A percentile compares a stretch with the other conserved stretches of the same genome.
Conservation (phyloP, 1,284 basidiomycete species). For the Fomitopsis palustris region DNA sequence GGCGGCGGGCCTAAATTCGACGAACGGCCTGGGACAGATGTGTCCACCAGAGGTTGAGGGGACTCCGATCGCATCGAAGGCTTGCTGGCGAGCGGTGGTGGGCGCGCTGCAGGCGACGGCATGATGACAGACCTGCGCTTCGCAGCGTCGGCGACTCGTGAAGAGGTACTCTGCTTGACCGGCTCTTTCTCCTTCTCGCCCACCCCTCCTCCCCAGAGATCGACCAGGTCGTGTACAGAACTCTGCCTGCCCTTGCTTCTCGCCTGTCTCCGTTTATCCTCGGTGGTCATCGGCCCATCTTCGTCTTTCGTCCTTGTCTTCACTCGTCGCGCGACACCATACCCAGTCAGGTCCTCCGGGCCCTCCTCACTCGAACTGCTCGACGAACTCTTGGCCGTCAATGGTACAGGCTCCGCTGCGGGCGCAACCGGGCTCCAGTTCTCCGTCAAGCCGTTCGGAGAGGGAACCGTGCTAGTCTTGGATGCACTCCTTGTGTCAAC, state of each 20-base stretch:
- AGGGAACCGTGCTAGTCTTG: constrained; percentile 13
- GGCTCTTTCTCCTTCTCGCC: constrained; percentile 20
- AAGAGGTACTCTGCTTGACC: constrained; percentile 12
- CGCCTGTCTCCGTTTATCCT: constrained; percentile 17
- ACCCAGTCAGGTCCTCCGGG: constrained; percentile 33
- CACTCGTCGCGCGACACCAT: constrained; percentile 6
- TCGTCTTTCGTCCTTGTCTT: constrained; percentile 7
- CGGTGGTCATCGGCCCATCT: constrained; percentile 9
- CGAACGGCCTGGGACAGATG: constrained; percentile 12
- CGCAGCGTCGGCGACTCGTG: constrained; percentile 9
- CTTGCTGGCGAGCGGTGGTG: constrained; percentile 14
- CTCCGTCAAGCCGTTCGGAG: constrained; percentile 28
- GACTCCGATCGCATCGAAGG: constrained; percentile 22
- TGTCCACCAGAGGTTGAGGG: constrained; percentile 25
- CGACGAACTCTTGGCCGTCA: constrained; percentile 13
- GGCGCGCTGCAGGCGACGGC: constrained; percentile 21
- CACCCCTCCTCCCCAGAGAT: constrained; percentile 63
- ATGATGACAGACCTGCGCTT: constrained; percentile 27
- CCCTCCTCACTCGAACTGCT: constrained; percentile 32
- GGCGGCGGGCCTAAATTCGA: constrained; percentile 18
- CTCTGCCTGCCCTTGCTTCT: constrained; percentile 56
- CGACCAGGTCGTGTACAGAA: constrained; percentile 77
- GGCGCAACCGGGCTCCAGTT: constrained; percentile 31
- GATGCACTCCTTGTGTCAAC: constrained; percentile 15
- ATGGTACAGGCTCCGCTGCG: constrained; percentile 8